Evolutionary conservation across 495 filamentous ascomycete species (phyloP), one percentile per base, ranked within the genome.

Genomic region (Peziza echinospora): DNA sequence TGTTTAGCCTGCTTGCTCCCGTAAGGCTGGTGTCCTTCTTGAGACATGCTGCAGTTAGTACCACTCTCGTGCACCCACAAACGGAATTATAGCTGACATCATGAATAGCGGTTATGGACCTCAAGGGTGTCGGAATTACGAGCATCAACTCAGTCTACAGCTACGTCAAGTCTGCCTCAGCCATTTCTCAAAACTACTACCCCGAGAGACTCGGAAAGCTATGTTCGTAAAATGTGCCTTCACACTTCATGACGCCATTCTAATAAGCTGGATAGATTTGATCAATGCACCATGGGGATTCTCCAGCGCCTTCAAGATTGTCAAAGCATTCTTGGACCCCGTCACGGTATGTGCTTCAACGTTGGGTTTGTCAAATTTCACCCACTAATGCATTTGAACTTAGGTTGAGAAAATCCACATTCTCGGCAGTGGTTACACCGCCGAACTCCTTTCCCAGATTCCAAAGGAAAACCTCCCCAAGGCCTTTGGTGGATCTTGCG

Each of bases 261-360:
- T n/a, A n/a, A n/a, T n/a, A n/a, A n/a, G n/a, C n/a, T n/a, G n/a
- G 6, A 67, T 96, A 50, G 96, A 93, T 68, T 65, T 97, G 47
- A 94, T 96, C 75, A 97, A 97, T 67, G 82, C 87, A 16, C 87
- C 85, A 24, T 93, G 85, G 84, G 84, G 84, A 22, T 93, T 92
- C 71, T 75, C 76, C 53, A 65, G 65, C 51, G 82, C 80, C 44
- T 97, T 89, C 69, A 73, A 63, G 59, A 68, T 91, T 44, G 71
- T 97, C 60, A 92, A 91, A 70, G 69, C 71, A 21, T 94, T 91
- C 71, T 69, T 97, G 43, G 89, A 97, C 67, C 89, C 89, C 44
- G 84, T 96, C 55, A 97, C 89, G 21, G 56, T n/a, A n/a, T n/a
- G n/a, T n/a, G n/a, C n/a, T n/a, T n/a, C n/a, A n/a, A n/a, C n/a